Percentiles rank a stretch among this genome's conserved stretches.
Evolutionary conservation across 2,329 filamentous ascomycete species (phyloP).

Genomic region (Aspergillus fijiensis): DNA sequence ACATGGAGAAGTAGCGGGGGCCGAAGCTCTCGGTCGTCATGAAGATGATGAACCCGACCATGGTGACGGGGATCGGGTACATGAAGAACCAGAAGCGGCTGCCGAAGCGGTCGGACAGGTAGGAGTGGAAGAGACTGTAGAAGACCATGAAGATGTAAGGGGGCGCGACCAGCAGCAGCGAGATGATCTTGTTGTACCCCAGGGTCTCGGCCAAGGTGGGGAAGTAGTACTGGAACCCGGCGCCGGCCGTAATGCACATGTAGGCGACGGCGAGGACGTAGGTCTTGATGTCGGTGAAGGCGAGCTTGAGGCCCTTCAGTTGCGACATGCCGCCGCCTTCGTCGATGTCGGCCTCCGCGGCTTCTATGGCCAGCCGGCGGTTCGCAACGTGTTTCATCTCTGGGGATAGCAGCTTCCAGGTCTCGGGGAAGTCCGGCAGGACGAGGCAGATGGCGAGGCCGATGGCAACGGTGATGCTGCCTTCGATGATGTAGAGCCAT

Average conservation of each 20-base stretch:
- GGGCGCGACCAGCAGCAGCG: slow-evolving; percentile 53
- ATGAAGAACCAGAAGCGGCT: slow-evolving; percentile 55
- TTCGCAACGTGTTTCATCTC: slow-evolving; percentile 51
- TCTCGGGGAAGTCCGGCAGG: slow-evolving; percentile 47
- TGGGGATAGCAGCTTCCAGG: slow-evolving; percentile 44
- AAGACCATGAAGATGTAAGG: slow-evolving; percentile 57
- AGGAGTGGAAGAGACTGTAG: slow-evolving; percentile 47
- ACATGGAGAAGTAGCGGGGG: slow-evolving; percentile 56
- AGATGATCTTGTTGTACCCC: slow-evolving; percentile 46
- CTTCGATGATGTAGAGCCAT: slow-evolving; percentile 45
- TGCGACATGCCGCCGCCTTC: slow-evolving; percentile 50
- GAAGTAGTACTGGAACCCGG: slow-evolving; percentile 59
- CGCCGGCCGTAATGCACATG: slow-evolving; percentile 51
- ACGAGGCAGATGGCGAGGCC: slow-evolving; percentile 34
- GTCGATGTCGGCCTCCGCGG: slow-evolving; percentile 51
- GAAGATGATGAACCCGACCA: slow-evolving; percentile 55
- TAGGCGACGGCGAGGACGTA: slow-evolving; percentile 48
- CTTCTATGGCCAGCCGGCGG: slow-evolving; percentile 52
- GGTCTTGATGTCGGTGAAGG: slow-evolving; percentile 52
- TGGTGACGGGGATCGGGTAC: slow-evolving; percentile 53
- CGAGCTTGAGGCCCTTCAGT: slow-evolving; percentile 51
- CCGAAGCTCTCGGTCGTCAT: slow-evolving; percentile 54
- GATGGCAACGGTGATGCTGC: slow-evolving; percentile 35
- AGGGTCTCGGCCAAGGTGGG: slow-evolving; percentile 52
- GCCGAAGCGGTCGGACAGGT: slow-evolving; percentile 45